phyloP scores from a whole-genome alignment of 2,329 filamentous ascomycete genomes.

The Penicillium italicum region DNA sequence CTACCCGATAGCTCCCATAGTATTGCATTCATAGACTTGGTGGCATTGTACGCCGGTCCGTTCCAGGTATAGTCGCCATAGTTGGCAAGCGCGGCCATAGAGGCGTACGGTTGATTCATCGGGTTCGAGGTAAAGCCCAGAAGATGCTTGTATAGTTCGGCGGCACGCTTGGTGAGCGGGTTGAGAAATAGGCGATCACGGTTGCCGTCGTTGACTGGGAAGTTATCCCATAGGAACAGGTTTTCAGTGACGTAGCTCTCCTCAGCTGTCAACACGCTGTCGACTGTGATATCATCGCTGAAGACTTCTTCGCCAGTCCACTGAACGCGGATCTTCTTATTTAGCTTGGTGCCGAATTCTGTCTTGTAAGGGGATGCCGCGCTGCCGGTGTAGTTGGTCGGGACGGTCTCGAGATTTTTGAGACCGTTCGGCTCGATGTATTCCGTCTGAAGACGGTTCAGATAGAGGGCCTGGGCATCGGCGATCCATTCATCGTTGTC shows the following conservation, averaged over 20 bases:
- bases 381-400: background rate
- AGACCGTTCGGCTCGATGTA: background rate
- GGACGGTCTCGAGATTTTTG: background rate
- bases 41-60: background rate
- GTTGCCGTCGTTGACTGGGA: constrained; percentile 25
- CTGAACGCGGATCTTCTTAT: constrained; percentile 25
- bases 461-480: background rate
- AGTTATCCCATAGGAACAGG: constrained; percentile 24
- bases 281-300: constrained; percentile 18
- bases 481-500: background rate
- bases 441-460: background rate
- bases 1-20: background rate
- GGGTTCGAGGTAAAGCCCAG: constrained; percentile 24
- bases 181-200: constrained; percentile 24
- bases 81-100: background rate
- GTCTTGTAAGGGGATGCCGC: background rate
- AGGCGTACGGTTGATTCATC: constrained; percentile 15
- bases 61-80: constrained; percentile 1
- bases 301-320: constrained; percentile 26
- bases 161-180: constrained; percentile 18
- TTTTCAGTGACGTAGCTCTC: constrained; percentile 22
- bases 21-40: background rate
- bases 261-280: constrained; percentile 2
- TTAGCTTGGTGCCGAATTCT: constrained; percentile 19
- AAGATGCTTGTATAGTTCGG: constrained; percentile 19